phyloP scores from a whole-genome alignment of 1,284 basidiomycete genomes.

The Ustilago curta region DNA sequence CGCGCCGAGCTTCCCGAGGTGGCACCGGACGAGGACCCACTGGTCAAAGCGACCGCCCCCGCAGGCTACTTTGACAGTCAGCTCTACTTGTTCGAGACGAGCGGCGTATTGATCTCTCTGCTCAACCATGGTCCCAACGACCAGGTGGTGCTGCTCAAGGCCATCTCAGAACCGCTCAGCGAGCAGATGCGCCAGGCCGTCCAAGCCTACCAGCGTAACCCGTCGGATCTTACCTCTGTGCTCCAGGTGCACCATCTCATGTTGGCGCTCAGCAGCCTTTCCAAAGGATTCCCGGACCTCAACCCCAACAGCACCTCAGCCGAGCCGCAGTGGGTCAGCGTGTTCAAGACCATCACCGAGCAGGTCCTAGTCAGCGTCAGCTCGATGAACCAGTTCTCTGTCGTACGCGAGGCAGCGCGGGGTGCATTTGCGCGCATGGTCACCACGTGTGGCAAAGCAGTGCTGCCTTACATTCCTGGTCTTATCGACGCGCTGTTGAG shows the following conservation, averaged over 20 bases:
- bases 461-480: slow-evolving; percentile 79
- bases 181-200: slow-evolving; percentile 80
- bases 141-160: slow-evolving; percentile 76
- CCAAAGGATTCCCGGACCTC: slow-evolving; percentile 89
- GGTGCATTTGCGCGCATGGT: slow-evolving; percentile 88
- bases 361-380: slow-evolving; percentile 88
- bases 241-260: slow-evolving; percentile 94
- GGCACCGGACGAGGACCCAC: slow-evolving; percentile 74
- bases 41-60: slow-evolving; percentile 83
- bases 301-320: slow-evolving; percentile 71
- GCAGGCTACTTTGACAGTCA: slow-evolving; percentile 87
- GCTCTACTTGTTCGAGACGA: slow-evolving; percentile 92
- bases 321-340: slow-evolving; percentile 80
- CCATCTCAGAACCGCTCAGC: slow-evolving; percentile 84
- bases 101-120: slow-evolving; percentile 85
- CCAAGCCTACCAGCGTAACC: slow-evolving; percentile 70
- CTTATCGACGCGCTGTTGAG: slow-evolving; percentile 89
- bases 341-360: slow-evolving; percentile 89
- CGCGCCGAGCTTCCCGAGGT: slow-evolving; percentile 72
- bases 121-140: slow-evolving; percentile 78
- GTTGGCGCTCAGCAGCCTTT: slow-evolving; percentile 92
- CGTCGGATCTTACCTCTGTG: slow-evolving; percentile 77
- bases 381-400: slow-evolving; percentile 86
- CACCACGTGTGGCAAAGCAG: slow-evolving; percentile 84
- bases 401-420: slow-evolving; percentile 91